Evolutionary conservation across 2,329 filamentous ascomycete species (phyloP).

Genomic region (Aureobasidium leucospermi): DNA sequence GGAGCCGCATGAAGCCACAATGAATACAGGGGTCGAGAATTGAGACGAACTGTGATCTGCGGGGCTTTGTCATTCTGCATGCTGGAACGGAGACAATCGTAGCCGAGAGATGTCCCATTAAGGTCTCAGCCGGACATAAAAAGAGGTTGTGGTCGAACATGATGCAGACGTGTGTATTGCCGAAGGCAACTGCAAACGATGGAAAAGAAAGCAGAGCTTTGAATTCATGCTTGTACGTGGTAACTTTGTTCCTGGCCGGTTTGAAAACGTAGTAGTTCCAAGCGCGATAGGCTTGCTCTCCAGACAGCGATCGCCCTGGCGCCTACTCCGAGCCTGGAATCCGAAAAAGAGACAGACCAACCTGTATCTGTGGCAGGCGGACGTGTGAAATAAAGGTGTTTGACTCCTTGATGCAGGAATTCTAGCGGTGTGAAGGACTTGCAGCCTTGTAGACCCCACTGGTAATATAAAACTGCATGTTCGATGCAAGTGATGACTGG

Average conservation of each 20-base stretch:
- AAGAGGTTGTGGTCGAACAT: not conserved
- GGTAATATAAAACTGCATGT: not conserved
- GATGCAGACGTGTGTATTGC: not conserved
- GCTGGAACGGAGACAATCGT: not conserved
- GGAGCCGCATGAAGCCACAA: not conserved
- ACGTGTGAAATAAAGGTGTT: not conserved
- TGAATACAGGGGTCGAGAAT: not conserved
- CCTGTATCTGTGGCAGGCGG: not conserved
- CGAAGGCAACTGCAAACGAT: not conserved
- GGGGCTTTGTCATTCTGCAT: constrained; percentile 8
- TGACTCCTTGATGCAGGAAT: not conserved
- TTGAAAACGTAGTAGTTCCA: too few species aligned
- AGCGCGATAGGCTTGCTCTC: too few species aligned
- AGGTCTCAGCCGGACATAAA: not conserved
- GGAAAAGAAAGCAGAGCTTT: too few species aligned
- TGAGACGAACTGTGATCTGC: constrained; percentile 13
- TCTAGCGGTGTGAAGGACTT: constrained; percentile 7
- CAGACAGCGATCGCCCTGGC: too few species aligned
- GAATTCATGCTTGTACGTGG: too few species aligned
- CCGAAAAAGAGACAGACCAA: too few species aligned
- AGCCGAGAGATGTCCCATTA: constrained; percentile 1
- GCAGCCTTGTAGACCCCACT: not conserved
- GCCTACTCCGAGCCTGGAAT: too few species aligned
- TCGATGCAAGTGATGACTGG: constrained; percentile 13
- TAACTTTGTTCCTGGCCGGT: not conserved